Conservation (phyloP, 202 grass and related monocot genomes). For the Brachypodium distachyon region DNA sequence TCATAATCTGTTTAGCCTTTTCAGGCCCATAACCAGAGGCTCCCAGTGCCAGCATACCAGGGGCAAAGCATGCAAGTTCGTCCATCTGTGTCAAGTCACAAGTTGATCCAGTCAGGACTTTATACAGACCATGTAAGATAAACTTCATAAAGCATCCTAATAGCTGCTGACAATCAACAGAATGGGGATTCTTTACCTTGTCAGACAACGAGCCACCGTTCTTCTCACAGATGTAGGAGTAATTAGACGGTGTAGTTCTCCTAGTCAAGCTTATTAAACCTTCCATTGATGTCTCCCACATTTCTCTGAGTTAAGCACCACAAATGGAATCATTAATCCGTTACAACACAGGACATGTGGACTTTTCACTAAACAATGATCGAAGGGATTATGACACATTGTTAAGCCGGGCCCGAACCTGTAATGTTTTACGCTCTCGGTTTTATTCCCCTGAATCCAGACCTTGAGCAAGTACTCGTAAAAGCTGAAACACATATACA, state of each 20-base stretch:
- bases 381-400: not conserved
- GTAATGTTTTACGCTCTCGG: slow-evolving; percentile 88
- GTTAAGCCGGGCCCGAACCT: slow-evolving; percentile 42
- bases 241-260: slow-evolving; percentile 88
- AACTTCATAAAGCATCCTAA: slow-evolving; percentile 6
- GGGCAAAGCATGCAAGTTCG: slow-evolving; percentile 97
- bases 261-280: slow-evolving; percentile 78
- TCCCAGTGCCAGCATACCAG: slow-evolving; percentile 95
- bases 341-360: not conserved
- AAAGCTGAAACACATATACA: slow-evolving; percentile 62
- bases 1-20: slow-evolving; percentile 79
- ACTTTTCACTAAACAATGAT: not conserved
- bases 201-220: slow-evolving; percentile 69
- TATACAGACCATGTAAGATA: not conserved
- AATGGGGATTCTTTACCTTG: slow-evolving; percentile 51
- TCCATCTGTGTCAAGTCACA: slow-evolving; percentile 73
- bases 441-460: slow-evolving; percentile 99
- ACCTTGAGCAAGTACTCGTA: slow-evolving; percentile 99
- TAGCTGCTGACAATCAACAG: not conserved
- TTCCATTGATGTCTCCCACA: slow-evolving; percentile 99
- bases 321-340: slow-evolving; percentile 1
- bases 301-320: slow-evolving; percentile 56
- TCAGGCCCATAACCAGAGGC: slow-evolving; percentile 83
- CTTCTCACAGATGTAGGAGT: slow-evolving; percentile 93
- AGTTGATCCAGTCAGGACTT: slow-evolving; percentile 30